Percentiles rank a stretch among this genome's conserved stretches.
These are phyloP conservation scores for Apocynum venetum DNA, from an alignment of 257 asterid species.

Conservation along the genomic window DNA sequence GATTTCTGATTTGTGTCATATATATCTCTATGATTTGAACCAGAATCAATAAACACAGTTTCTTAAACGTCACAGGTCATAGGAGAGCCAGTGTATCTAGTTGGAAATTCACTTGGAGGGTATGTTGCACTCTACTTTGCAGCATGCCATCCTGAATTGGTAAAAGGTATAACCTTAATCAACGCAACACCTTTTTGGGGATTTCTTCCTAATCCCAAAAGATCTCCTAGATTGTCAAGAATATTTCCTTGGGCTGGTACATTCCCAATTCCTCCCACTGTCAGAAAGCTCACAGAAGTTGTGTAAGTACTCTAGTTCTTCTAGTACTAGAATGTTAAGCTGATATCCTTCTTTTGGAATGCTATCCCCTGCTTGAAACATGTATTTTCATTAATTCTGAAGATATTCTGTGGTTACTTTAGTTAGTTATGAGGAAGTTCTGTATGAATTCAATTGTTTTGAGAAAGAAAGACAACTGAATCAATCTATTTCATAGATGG, in stretches of 20 bases:
- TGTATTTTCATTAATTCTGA: background rate
- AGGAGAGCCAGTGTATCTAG: conserved; percentile 84
- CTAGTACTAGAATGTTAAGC: background rate
- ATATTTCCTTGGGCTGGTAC: conserved; percentile 90
- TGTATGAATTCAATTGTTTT: background rate
- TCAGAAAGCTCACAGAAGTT: conserved; percentile 51
- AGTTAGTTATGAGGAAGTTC: background rate
- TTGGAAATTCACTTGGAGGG: conserved; percentile 96
- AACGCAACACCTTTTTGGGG: conserved; percentile 99
- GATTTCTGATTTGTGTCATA: background rate
- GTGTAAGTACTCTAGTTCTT: conserved; percentile 43
- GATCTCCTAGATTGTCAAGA: conserved; percentile 68
- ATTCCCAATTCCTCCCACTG: conserved; percentile 72
- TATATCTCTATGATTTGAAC: background rate
- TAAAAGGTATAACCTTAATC: conserved; percentile 85
- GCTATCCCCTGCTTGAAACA: background rate
- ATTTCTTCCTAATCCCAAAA: conserved; percentile 76
- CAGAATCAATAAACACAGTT: background rate
- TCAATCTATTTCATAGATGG: background rate
- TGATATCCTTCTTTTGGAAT: background rate
- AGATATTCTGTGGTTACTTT: background rate
- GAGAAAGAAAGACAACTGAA: background rate
- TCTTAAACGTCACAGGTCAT: conserved; percentile 52
- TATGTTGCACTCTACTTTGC: conserved; percentile 85
- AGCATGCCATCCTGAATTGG: conserved; percentile 72